Conservation (phyloP, 2,329 filamentous ascomycete genomes). For the Fusarium abutilonis region DNA sequence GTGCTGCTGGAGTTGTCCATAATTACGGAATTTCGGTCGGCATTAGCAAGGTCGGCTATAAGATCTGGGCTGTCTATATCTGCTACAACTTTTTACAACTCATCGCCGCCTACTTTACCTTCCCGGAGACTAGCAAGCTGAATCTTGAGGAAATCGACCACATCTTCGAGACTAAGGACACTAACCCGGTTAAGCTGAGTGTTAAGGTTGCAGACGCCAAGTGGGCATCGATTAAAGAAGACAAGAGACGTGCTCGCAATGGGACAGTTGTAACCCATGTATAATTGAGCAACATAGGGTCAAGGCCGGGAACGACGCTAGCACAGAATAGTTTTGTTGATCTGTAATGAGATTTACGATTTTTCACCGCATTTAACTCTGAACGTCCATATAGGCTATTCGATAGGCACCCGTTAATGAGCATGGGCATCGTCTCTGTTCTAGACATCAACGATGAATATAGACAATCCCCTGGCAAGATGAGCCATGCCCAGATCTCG, state of each 20-base stretch:
- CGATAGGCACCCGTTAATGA: no score
- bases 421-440: no score
- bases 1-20: slow-evolving; percentile 37
- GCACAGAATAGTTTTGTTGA: not conserved
- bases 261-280: not conserved
- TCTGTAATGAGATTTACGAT: not conserved
- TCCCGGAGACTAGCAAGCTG: slow-evolving; percentile 38
- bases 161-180: slow-evolving; percentile 38
- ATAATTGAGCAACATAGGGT: not conserved
- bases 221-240: slow-evolving; percentile 27
- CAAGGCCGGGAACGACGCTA: no score
- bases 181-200: slow-evolving; percentile 21
- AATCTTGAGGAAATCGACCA: slow-evolving; percentile 41
- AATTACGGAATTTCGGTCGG: slow-evolving; percentile 40
- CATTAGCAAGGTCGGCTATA: slow-evolving; percentile 34
- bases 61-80: slow-evolving; percentile 41
- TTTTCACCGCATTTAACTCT: no score
- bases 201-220: slow-evolving; percentile 30
- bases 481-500: no score
- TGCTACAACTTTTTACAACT: slow-evolving; percentile 35
- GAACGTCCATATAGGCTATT: no score
- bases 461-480: no score
- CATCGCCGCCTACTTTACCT: slow-evolving; percentile 34
- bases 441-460: no score
- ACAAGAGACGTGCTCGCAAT: slow-evolving; percentile 13